These are phyloP conservation scores for Aspergillus viridinutans DNA, from an alignment of 2,329 filamentous ascomycete species.

Conservation along the genomic window DNA sequence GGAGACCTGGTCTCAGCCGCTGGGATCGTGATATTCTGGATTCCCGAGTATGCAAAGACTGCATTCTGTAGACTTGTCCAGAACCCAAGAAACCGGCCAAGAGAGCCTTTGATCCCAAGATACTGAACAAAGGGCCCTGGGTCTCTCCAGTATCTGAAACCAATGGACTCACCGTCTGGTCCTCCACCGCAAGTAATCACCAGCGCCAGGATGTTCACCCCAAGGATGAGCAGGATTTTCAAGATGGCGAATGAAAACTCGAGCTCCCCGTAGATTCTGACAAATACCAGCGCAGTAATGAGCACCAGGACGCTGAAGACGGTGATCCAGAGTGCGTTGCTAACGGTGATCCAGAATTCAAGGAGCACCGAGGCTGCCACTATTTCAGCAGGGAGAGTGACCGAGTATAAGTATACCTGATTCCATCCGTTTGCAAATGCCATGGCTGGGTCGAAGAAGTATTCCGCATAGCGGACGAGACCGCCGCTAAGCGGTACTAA, in stretches of 20 bases:
- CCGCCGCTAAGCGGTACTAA: conserved; percentile 37
- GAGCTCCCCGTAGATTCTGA: conserved; percentile 9
- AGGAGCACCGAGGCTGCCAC: conserved; percentile 25
- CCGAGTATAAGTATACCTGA: conserved; percentile 29
- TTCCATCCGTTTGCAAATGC: conserved; percentile 38
- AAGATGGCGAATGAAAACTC: conserved; percentile 15
- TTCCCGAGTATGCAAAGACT: conserved; percentile 22
- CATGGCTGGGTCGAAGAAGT: conserved; percentile 37
- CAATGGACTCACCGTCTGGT: conserved; percentile 10
- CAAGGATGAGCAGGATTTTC: conserved; percentile 15
- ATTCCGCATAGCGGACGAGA: conserved; percentile 33
- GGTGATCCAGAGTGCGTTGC: neutral
- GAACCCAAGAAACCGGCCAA: conserved; percentile 18
- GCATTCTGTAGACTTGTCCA: conserved; percentile 9
- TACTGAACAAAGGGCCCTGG: conserved; percentile 14
- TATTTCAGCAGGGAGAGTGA: conserved; percentile 32
- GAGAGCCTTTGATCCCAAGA: conserved; percentile 10
- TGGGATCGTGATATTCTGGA: conserved; percentile 51
- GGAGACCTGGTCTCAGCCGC: conserved; percentile 53
- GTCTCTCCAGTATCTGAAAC: conserved; percentile 14
- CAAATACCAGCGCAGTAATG: neutral
- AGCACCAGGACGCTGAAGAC: neutral
- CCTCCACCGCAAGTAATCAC: conserved; percentile 14
- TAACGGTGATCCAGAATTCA: neutral
- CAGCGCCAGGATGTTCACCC: conserved; percentile 14